Percentiles rank a stretch among this genome's conserved stretches.
These are phyloP conservation scores for Nothophytophthora sp. DNA, from an alignment of 352 stramenopile species.

Conservation along the genomic window DNA sequence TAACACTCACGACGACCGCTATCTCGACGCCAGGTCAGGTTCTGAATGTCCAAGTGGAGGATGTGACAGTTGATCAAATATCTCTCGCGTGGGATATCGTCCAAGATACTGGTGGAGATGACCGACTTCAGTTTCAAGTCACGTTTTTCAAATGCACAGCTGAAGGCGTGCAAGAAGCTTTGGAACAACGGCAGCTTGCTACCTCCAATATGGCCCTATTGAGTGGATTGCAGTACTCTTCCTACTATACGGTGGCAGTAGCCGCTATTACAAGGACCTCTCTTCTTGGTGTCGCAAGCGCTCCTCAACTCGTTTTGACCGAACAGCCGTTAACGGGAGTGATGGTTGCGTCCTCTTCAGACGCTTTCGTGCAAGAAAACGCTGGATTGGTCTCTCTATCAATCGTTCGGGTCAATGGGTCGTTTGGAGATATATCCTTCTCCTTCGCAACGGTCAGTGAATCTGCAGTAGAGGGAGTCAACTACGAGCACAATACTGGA, in stretches of 20 bases:
- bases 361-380: conserved; percentile 36
- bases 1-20: conserved; percentile 26
- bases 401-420: conserved; percentile 49
- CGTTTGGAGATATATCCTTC: conserved; percentile 41
- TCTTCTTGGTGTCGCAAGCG: conserved; percentile 26
- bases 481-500: conserved; percentile 26
- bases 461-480: conserved; percentile 26
- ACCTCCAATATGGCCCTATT: conserved; percentile 18
- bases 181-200: conserved; percentile 1
- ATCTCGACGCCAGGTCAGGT: conserved; percentile 45
- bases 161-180: conserved; percentile 7
- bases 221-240: conserved; percentile 26
- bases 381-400: conserved; percentile 22
- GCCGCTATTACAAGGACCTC: conserved; percentile 33
- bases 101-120: conserved; percentile 47
- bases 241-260: conserved; percentile 38
- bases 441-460: conserved; percentile 37
- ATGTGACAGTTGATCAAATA: conserved; percentile 37
- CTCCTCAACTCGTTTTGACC: conserved; percentile 26
- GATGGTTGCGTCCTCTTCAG: conserved; percentile 15
- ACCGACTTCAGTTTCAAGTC: conserved; percentile 41
- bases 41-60: conserved; percentile 17
- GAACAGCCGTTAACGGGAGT: conserved; percentile 33
- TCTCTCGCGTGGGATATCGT: conserved; percentile 37
- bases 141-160: conserved; percentile 35